A percentile compares a stretch with the other conserved stretches of the same genome.
phyloP scores from a whole-genome alignment of 163 green algal species.

The Scenedesmus sp. region DNA sequence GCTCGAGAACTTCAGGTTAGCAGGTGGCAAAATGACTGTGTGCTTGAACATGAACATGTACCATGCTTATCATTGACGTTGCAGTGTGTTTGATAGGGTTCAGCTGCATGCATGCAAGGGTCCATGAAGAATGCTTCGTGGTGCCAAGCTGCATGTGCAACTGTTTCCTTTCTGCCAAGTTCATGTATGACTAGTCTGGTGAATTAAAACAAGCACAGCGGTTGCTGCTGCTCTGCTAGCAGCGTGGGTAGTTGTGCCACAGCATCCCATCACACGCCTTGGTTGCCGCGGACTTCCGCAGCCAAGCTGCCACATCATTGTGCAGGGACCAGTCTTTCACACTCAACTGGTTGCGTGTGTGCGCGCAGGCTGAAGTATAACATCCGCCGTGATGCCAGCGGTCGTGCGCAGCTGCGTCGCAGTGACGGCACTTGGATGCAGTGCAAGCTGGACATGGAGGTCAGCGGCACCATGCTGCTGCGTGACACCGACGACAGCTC shows the following conservation, averaged over 20 bases:
- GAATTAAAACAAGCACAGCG: too few species aligned
- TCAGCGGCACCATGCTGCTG: slow-evolving; percentile 53
- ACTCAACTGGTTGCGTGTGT: too few species aligned
- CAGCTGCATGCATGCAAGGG: background rate
- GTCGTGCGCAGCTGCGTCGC: slow-evolving; percentile 50
- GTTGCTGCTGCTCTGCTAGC: too few species aligned
- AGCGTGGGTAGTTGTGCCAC: too few species aligned
- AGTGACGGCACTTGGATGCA: slow-evolving; percentile 25
- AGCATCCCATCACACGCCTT: too few species aligned
- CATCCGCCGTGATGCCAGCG: slow-evolving; percentile 39
- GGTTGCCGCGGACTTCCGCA: too few species aligned
- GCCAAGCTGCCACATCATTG: too few species aligned
- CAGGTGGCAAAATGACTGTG: background rate
- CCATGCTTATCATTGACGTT: background rate
- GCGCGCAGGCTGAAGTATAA: slow-evolving; percentile 39
- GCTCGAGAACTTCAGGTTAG: slow-evolving; percentile 17
- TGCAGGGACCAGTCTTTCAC: too few species aligned
- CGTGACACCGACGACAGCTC: background rate
- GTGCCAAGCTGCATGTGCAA: too few species aligned
- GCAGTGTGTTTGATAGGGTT: background rate
- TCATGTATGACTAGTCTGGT: too few species aligned
- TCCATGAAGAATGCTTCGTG: too few species aligned
- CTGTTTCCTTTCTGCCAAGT: too few species aligned
- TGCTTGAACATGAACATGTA: background rate
- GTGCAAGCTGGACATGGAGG: slow-evolving; percentile 56